A percentile compares a stretch with the other conserved stretches of the same genome.
Evolutionary conservation across 2,329 filamentous ascomycete species (phyloP).

Genomic region (Fusarium dimerum): DNA sequence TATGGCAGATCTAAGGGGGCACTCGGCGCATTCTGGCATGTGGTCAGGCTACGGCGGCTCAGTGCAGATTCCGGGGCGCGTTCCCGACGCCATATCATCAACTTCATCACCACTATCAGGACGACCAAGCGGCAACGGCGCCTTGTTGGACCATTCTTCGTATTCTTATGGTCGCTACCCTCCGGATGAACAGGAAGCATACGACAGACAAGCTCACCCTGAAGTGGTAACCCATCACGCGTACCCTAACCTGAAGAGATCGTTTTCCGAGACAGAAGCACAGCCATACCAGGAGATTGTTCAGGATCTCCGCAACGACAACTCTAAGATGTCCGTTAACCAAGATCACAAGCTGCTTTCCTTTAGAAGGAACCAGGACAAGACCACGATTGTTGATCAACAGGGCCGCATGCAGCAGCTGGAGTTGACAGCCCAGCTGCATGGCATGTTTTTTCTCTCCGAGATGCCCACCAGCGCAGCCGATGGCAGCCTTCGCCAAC

Average conservation of each 20-base stretch:
- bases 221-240: constrained; percentile 52
- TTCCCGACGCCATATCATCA: constrained; percentile 49
- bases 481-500: constrained; percentile 63
- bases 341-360: constrained; percentile 63
- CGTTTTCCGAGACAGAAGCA: constrained; percentile 57
- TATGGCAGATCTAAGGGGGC: constrained; percentile 65
- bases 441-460: constrained; percentile 87
- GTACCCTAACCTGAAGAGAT: constrained; percentile 57
- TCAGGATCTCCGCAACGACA: constrained; percentile 60
- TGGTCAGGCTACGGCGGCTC: constrained; percentile 60
- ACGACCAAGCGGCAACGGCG: constrained; percentile 52
- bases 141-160: constrained; percentile 49
- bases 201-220: constrained; percentile 53
- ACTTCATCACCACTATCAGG: constrained; percentile 49
- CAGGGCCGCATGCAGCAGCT: constrained; percentile 62
- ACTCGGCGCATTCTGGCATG: constrained; percentile 57
- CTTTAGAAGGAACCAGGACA: constrained; percentile 59
- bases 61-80: constrained; percentile 54
- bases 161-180: constrained; percentile 57
- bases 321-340: constrained; percentile 57
- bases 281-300: constrained; percentile 61
- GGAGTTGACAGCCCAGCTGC: constrained; percentile 71
- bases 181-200: constrained; percentile 55
- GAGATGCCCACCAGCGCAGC: constrained; percentile 69
- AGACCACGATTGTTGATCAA: constrained; percentile 60